Evolutionary conservation across 805 yeast genomes (phyloP).

Genomic region (Candida gorgasii): DNA sequence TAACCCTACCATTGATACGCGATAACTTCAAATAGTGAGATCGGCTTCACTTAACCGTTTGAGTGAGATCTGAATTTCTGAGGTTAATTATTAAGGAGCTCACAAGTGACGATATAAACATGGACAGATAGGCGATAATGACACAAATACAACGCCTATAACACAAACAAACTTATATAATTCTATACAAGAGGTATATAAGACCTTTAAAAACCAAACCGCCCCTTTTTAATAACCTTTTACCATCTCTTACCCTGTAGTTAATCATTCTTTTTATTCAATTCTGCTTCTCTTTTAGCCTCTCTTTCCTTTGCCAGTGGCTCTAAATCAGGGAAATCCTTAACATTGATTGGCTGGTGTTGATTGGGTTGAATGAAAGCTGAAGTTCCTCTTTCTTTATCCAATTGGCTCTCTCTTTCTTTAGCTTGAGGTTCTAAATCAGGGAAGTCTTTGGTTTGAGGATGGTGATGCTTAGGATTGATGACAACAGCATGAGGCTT

Average conservation of each 20-base stretch:
- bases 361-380: constrained; percentile 19
- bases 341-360: constrained; percentile 25
- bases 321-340: constrained; percentile 32
- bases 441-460: constrained; percentile 27
- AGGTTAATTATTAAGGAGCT: no score
- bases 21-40: background rate
- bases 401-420: constrained; percentile 19
- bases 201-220: background rate
- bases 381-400: constrained; percentile 3
- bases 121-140: background rate
- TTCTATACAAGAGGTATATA: no score
- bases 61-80: no score
- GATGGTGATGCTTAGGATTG: constrained; percentile 26
- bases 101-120: background rate
- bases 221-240: background rate
- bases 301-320: constrained; percentile 30
- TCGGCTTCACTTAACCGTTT: no score
- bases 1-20: constrained; percentile 18
- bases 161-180: no score
- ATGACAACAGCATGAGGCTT: constrained; percentile 38
- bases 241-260: no score
- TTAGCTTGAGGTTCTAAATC: constrained; percentile 35
- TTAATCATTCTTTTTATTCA: constrained; percentile 11
- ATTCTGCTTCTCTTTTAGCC: constrained; percentile 20
- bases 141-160: no score